These are phyloP conservation scores for Yueomyces sinensis DNA, from an alignment of 805 yeast species.

Conservation along the genomic window DNA sequence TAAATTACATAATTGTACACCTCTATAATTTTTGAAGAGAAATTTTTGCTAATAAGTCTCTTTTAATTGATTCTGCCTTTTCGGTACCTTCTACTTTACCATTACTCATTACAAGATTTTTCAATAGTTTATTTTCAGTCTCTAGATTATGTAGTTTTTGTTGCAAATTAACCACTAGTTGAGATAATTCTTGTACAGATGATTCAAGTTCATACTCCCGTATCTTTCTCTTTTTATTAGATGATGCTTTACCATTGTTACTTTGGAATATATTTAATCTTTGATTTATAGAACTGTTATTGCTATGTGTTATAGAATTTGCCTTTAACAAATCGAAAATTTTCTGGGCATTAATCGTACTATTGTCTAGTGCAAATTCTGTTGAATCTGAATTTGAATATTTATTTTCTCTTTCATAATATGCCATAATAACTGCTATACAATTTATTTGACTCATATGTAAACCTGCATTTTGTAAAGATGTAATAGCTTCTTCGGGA, in stretches of 20 bases:
- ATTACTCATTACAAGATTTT: conserved; percentile 70
- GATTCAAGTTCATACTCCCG: conserved; percentile 87
- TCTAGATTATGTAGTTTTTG: conserved; percentile 69
- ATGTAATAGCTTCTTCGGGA: conserved; percentile 58
- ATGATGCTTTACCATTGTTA: not conserved
- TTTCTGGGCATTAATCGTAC: not conserved
- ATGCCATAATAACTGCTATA: conserved; percentile 59
- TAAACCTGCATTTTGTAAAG: conserved; percentile 54
- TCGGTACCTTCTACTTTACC: conserved; percentile 41
- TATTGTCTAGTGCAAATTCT: not conserved
- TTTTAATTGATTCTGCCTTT: conserved; percentile 37
- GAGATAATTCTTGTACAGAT: conserved; percentile 58
- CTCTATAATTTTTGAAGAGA: too few relatives aligned
- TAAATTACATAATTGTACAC: too few relatives aligned
- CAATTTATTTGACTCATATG: conserved; percentile 60
- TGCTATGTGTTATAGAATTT: not conserved
- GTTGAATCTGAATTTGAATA: not conserved
- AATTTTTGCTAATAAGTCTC: not conserved
- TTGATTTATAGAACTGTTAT: not conserved
- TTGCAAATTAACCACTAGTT: conserved; percentile 52
- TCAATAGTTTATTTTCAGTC: conserved; percentile 82
- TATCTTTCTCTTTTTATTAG: conserved; percentile 31
- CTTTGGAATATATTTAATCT: not conserved
- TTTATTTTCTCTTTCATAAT: conserved; percentile 34
- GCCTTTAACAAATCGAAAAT: not conserved